These are phyloP conservation scores for Ceratocystis huliohia DNA, from an alignment of 2,329 filamentous ascomycete species.

Conservation along the genomic window DNA sequence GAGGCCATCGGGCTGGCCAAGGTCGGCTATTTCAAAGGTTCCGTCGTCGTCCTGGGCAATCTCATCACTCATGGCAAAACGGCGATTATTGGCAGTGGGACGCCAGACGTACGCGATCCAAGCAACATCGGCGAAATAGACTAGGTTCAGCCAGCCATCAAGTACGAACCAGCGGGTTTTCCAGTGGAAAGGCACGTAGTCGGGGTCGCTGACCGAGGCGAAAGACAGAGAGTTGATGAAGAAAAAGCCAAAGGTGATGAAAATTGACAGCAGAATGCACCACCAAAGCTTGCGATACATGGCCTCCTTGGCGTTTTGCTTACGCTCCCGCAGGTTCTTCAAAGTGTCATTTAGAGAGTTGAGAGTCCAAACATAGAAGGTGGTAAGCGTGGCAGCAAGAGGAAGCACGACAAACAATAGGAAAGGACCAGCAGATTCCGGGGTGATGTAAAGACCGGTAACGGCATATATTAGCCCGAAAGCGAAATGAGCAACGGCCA, in stretches of 20 bases:
- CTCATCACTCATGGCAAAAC: conserved; percentile 98
- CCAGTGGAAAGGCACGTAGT: conserved; percentile 95
- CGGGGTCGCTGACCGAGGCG: conserved; percentile 67
- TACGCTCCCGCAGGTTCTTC: conserved; percentile 88
- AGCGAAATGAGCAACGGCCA: conserved; percentile 84
- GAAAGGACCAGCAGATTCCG: conserved; percentile 74
- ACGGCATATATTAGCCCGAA: conserved; percentile 91
- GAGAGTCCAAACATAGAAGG: conserved; percentile 97
- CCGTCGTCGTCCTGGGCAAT: conserved; percentile 97
- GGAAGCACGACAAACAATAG: conserved; percentile 89
- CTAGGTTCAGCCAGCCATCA: conserved; percentile 92
- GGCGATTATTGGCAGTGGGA: conserved; percentile 87
- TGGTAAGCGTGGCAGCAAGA: conserved; percentile 79
- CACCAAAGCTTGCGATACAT: conserved; percentile 99
- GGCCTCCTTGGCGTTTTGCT: conserved; percentile 79
- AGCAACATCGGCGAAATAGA: conserved; percentile 85
- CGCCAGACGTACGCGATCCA: conserved; percentile 95
- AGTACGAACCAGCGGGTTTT: conserved; percentile 94
- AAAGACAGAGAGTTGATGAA: conserved; percentile 97
- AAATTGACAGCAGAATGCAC: conserved; percentile 82
- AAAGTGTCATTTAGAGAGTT: conserved; percentile 91
- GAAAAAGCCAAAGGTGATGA: conserved; percentile 96
- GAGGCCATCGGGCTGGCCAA: conserved; percentile 60
- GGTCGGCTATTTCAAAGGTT: conserved; percentile 82
- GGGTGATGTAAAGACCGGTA: conserved; percentile 75